phyloP scores from a whole-genome alignment of 352 stramenopile species.

The Thalassiosira oceanica region DNA sequence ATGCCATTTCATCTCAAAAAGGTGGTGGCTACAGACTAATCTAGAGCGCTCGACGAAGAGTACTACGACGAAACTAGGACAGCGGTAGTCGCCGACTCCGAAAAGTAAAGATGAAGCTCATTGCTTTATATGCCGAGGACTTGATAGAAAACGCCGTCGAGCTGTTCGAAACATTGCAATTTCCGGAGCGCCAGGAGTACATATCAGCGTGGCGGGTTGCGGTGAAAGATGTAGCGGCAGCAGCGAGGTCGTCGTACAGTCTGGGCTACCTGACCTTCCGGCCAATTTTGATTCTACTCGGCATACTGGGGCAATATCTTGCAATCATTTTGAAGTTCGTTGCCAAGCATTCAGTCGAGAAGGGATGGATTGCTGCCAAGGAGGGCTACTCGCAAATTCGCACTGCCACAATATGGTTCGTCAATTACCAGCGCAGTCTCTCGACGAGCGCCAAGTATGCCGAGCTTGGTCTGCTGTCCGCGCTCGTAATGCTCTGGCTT shows the following conservation, averaged over 20 bases:
- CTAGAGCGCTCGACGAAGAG: too few relatives aligned
- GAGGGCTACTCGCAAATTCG: conserved; percentile 45
- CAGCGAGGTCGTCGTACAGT: conserved; percentile 34
- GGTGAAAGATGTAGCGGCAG: conserved; percentile 32
- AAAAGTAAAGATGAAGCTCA: conserved; percentile 36
- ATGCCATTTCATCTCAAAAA: too few relatives aligned
- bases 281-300: conserved; percentile 47
- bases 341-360: conserved; percentile 44
- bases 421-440: conserved; percentile 55
- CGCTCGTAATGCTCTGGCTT: conserved; percentile 58
- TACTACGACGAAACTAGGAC: too few relatives aligned
- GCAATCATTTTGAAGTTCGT: conserved; percentile 46
- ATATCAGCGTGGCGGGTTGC: conserved; percentile 14
- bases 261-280: conserved; percentile 55
- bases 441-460: conserved; percentile 46
- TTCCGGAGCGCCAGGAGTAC: conserved; percentile 50
- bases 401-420: conserved; percentile 39
- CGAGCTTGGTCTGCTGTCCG: conserved; percentile 39
- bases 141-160: conserved; percentile 1
- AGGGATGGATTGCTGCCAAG: conserved; percentile 46
- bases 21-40: too few relatives aligned
- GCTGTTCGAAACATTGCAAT: conserved; percentile 41
- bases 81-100: too few relatives aligned
- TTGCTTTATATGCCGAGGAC: conserved; percentile 22
- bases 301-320: conserved; percentile 38